These are phyloP conservation scores for Mucor sp. DNA, from an alignment of 371 early-diverging fungal genomes.

Conservation along the genomic window DNA sequence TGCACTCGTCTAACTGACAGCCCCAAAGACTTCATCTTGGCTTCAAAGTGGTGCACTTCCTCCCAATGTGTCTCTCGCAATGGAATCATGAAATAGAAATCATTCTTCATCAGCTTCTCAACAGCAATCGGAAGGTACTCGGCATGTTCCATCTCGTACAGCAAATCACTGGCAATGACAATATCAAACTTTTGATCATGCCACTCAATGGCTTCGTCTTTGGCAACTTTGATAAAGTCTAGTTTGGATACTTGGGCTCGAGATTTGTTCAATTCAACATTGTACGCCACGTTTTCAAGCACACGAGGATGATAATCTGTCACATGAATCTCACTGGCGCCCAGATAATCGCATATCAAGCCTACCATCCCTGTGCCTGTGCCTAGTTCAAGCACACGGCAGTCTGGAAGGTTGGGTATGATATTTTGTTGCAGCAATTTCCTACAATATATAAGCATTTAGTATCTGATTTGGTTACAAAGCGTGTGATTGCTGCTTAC, in stretches of 20 bases:
- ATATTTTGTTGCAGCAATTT: constrained; percentile 43
- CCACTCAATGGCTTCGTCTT: constrained; percentile 23
- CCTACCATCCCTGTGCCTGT: constrained; percentile 52
- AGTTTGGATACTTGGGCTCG: constrained; percentile 32
- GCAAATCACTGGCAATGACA: constrained; percentile 48
- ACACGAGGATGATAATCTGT: constrained; percentile 55
- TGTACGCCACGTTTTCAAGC: constrained; percentile 45
- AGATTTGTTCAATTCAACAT: constrained; percentile 38
- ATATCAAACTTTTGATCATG: constrained; percentile 31
- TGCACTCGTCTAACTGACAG: constrained; percentile 13
- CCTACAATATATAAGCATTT: constrained; percentile 9
- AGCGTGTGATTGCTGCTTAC: constrained; percentile 23
- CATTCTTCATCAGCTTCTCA: constrained; percentile 38
- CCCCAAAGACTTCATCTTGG: constrained; percentile 32
- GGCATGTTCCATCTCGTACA: constrained; percentile 56
- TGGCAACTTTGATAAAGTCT: constrained; percentile 45
- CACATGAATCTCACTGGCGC: constrained; percentile 35
- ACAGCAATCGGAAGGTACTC: constrained; percentile 43
- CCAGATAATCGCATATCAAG: constrained; percentile 43
- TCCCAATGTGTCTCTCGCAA: constrained; percentile 39
- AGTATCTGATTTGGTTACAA: neutral
- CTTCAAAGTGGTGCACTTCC: constrained; percentile 44
- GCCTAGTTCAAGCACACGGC: constrained; percentile 37
- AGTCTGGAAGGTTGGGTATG: constrained; percentile 32
- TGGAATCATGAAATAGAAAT: constrained; percentile 51